Conservation (phyloP, 371 early-diverging fungal species). For the Zychaea mexicana region DNA sequence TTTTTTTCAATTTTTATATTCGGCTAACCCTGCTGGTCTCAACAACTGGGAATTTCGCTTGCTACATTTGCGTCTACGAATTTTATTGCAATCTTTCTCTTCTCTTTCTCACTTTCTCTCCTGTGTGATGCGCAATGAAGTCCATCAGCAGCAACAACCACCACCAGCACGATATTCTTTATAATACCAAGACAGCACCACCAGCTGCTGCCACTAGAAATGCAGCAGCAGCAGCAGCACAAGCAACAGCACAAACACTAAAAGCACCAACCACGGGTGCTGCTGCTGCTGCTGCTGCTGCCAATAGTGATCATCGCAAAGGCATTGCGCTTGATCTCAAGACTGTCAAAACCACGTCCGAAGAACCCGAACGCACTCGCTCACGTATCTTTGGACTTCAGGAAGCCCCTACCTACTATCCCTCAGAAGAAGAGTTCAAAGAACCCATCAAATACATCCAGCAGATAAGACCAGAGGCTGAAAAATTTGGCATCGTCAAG, state of each 20-base stretch:
- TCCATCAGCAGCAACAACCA: neutral
- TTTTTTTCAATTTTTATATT: no score
- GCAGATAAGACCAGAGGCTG: constrained; percentile 77
- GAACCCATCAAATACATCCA: constrained; percentile 88
- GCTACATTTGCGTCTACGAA: no score
- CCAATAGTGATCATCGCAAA: constrained; percentile 11
- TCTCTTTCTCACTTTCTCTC: no score
- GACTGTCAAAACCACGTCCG: constrained; percentile 23
- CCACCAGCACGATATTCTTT: no score
- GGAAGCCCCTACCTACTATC: constrained; percentile 83
- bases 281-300: neutral
- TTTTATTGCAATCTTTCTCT: no score
- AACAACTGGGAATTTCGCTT: no score
- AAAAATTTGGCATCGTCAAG: constrained; percentile 88
- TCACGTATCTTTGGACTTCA: constrained; percentile 68
- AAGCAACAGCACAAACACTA: no score
- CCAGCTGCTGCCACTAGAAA: no score
- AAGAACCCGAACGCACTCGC: constrained; percentile 37
- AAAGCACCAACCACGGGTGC: neutral
- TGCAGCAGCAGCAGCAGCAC: neutral
- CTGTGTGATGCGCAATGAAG: constrained; percentile 17
- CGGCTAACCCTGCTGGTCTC: no score
- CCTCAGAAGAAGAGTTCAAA: constrained; percentile 81
- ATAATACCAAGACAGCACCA: neutral
- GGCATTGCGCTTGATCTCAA: constrained; percentile 20